phyloP scores from a whole-genome alignment of 2,329 filamentous ascomycete genomes.

The Ascocoryne sarcoides region DNA sequence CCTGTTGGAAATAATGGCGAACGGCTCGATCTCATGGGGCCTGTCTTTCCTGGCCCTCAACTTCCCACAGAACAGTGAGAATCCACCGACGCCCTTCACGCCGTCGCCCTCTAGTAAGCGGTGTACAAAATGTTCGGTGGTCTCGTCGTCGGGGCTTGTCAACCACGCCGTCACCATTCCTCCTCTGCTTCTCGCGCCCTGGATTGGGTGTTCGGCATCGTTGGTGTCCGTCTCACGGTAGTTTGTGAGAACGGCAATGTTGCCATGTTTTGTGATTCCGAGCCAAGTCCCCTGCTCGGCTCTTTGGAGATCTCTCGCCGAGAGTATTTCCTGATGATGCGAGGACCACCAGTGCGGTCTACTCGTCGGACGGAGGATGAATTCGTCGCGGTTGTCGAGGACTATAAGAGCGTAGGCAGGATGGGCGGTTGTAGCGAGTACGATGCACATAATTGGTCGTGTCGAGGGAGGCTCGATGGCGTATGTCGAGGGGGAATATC shows the following conservation, averaged over 20 bases:
- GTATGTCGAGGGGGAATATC: not conserved
- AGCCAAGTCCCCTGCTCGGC: conserved; percentile 58
- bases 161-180: conserved; percentile 58
- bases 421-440: conserved; percentile 65
- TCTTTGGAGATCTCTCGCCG: conserved; percentile 52
- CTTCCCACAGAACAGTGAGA: conserved; percentile 58
- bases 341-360: conserved; percentile 52
- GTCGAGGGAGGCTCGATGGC: not conserved
- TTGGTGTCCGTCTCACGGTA: conserved; percentile 47
- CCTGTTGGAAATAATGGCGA: conserved; percentile 56
- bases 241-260: conserved; percentile 58
- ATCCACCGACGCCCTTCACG: conserved; percentile 55
- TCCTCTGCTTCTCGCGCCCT: conserved; percentile 49
- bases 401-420: conserved; percentile 67
- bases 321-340: conserved; percentile 37
- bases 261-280: conserved; percentile 50
- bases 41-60: conserved; percentile 32
- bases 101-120: conserved; percentile 42
- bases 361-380: conserved; percentile 54
- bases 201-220: conserved; percentile 43
- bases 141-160: conserved; percentile 38
- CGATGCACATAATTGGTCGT: conserved; percentile 61
- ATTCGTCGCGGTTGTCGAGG: conserved; percentile 72
- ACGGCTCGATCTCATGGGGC: conserved; percentile 33
- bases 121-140: conserved; percentile 41